Percentiles rank a stretch among this genome's conserved stretches.
phyloP scores from a whole-genome alignment of 495 filamentous ascomycete species.

The Penicillium argentinense region DNA sequence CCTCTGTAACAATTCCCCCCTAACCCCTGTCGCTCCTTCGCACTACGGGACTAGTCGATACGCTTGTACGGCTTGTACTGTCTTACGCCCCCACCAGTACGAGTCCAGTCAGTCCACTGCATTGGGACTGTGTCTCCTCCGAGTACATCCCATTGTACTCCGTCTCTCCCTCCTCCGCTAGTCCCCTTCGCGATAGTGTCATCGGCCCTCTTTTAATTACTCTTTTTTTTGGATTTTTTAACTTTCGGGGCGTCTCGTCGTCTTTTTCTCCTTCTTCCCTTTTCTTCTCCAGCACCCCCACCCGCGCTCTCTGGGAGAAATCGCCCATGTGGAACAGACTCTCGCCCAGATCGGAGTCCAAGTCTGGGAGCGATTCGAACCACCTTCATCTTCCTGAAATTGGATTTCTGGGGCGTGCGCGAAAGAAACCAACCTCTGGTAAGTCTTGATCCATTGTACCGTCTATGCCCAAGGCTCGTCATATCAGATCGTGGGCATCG shows the following conservation, averaged over 20 bases:
- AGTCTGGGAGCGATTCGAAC: conserved; percentile 38
- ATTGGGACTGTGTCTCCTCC: no score
- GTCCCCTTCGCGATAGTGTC: conserved; percentile 15
- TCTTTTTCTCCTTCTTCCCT: conserved; percentile 14
- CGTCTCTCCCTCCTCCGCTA: neutral
- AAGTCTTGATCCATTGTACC: no score
- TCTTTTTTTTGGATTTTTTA: conserved; percentile 12
- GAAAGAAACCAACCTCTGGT: conserved; percentile 38
- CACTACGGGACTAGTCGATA: no score
- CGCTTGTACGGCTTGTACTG: no score
- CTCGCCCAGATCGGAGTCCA: conserved; percentile 46
- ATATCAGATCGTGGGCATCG: conserved; percentile 1
- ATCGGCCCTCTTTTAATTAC: conserved; percentile 14
- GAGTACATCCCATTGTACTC: neutral
- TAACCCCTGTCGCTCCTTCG: no score
- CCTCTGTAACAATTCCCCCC: no score
- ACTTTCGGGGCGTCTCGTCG: conserved; percentile 13
- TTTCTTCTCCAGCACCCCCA: conserved; percentile 14
- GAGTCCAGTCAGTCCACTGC: no score
- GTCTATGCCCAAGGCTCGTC: no score
- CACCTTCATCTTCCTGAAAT: conserved; percentile 34
- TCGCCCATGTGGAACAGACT: conserved; percentile 48
- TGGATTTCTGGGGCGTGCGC: conserved; percentile 41
- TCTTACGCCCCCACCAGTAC: no score
- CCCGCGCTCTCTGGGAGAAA: conserved; percentile 19